These are phyloP conservation scores for Pythium grandisporangium DNA, from an alignment of 352 stramenopile species.

Conservation along the genomic window DNA sequence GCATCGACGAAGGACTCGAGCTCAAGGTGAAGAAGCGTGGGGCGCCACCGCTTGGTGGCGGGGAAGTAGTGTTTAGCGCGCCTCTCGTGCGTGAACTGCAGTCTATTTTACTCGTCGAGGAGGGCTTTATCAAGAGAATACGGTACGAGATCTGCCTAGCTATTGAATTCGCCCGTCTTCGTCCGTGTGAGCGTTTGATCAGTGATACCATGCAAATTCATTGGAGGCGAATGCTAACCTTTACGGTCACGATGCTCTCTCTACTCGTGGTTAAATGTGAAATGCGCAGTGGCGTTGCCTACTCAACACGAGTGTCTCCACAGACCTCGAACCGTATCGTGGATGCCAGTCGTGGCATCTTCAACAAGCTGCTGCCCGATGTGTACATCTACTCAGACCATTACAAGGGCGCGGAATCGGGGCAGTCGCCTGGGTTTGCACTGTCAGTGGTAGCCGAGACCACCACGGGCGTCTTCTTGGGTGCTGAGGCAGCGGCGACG, in stretches of 20 bases:
- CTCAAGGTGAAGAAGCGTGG: slow-evolving; percentile 90
- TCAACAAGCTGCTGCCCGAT: slow-evolving; percentile 98
- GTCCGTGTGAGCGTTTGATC: too few relatives aligned
- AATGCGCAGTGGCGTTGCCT: slow-evolving; percentile 84
- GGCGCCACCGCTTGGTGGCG: slow-evolving; percentile 70
- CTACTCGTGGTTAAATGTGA: too few relatives aligned
- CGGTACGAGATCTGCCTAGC: slow-evolving; percentile 27
- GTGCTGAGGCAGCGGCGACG: slow-evolving; percentile 86
- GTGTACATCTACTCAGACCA: slow-evolving; percentile 99
- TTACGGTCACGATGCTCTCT: too few relatives aligned
- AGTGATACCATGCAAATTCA: too few relatives aligned
- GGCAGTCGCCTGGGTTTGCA: slow-evolving; percentile 88
- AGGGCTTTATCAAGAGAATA: slow-evolving; percentile 98
- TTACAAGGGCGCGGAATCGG: slow-evolving; percentile 89
- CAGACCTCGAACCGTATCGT: slow-evolving; percentile 97
- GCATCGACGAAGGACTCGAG: slow-evolving; percentile 87
- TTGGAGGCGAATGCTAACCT: too few relatives aligned
- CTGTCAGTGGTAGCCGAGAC: slow-evolving; percentile 95
- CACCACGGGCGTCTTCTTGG: slow-evolving; percentile 93
- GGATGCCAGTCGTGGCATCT: slow-evolving; percentile 92
- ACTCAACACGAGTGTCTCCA: slow-evolving; percentile 95
- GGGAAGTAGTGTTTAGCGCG: slow-evolving; percentile 91
- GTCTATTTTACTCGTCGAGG: slow-evolving; percentile 93
- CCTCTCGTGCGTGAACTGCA: slow-evolving; percentile 92
- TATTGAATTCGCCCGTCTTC: slow-evolving; percentile 1